These are phyloP conservation scores for Eucalyptus globulus DNA, from an alignment of 345 rosid species.

Conservation along the genomic window DNA sequence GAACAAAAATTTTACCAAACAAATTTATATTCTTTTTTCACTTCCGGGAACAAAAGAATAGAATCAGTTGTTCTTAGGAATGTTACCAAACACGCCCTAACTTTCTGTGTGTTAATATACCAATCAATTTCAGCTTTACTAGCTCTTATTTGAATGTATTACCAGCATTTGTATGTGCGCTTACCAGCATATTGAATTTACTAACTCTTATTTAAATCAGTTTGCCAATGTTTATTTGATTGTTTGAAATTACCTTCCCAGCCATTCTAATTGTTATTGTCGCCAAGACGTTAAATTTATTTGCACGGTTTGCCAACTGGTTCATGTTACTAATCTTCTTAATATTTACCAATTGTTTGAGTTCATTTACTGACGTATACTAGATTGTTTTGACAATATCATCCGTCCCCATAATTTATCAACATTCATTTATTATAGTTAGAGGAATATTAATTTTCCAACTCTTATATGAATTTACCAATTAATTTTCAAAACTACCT, in stretches of 20 bases:
- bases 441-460: neutral
- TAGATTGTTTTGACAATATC: neutral
- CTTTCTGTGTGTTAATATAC: neutral
- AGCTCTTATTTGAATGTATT: neutral
- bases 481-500: neutral
- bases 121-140: neutral
- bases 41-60: accelerated
- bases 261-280: neutral
- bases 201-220: neutral
- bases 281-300: neutral
- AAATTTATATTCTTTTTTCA: too few species aligned
- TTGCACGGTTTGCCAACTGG: neutral
- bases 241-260: neutral
- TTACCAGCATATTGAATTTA: neutral
- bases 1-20: too few species aligned
- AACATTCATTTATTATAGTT: neutral
- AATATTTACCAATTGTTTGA: neutral
- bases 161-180: accelerated
- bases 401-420: neutral
- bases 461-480: neutral
- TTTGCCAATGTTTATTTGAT: neutral
- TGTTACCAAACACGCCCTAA: neutral
- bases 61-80: accelerated
- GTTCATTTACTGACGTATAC: neutral
- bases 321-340: neutral